A percentile compares a stretch with the other conserved stretches of the same genome.
phyloP scores from a whole-genome alignment of 164 flowering plant species.

The Annona cherimola region DNA sequence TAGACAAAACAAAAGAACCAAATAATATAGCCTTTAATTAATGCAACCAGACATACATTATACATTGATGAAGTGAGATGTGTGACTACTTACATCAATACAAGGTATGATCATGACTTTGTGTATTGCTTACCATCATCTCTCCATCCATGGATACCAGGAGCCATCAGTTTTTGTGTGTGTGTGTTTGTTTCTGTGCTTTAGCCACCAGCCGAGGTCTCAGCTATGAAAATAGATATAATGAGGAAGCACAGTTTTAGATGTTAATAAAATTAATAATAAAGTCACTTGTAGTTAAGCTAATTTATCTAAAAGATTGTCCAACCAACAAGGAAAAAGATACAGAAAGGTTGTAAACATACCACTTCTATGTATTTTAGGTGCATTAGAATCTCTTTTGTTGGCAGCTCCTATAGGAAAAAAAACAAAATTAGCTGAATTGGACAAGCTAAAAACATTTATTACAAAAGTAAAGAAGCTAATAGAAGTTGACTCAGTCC shows the following conservation, averaged over 20 bases:
- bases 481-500: neutral
- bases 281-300: neutral
- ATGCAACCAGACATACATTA: conserved; percentile 7
- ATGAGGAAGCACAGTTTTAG: neutral
- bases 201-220: conserved; percentile 37
- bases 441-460: neutral
- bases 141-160: neutral
- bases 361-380: conserved; percentile 67
- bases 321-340: neutral
- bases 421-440: neutral
- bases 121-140: conserved; percentile 2
- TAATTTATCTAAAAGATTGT: neutral
- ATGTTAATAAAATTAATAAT: neutral
- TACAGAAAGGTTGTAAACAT: conserved; percentile 16
- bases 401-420: conserved; percentile 60
- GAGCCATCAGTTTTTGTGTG: conserved; percentile 6
- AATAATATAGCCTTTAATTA: neutral
- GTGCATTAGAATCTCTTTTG: conserved; percentile 60
- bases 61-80: conserved; percentile 2
- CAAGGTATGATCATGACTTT: neutral
- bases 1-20: neutral
- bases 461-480: neutral
- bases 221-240: conserved; percentile 28
- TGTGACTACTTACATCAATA: conserved; percentile 3
- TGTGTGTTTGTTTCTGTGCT: conserved; percentile 23